A percentile compares a stretch with the other conserved stretches of the same genome.
Conservation (phyloP, 176 grass and related monocot genomes). For the Saccharum spontaneum region DNA sequence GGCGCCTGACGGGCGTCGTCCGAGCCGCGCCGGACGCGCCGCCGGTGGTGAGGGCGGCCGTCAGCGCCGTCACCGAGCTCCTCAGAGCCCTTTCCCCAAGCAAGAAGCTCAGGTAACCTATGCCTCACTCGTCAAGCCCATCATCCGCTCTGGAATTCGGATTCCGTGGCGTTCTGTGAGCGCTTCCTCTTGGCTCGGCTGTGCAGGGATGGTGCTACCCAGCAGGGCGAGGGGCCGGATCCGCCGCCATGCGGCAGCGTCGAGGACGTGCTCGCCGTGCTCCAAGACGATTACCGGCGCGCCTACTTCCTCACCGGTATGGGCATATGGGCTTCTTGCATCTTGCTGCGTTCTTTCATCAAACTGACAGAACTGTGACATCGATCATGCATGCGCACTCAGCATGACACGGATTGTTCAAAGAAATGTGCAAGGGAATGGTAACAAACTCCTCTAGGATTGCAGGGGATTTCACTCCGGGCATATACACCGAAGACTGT, state of each 20-base stretch:
- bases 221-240: background rate
- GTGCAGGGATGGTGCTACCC: slow-evolving; percentile 31
- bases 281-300: slow-evolving; percentile 59
- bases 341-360: background rate
- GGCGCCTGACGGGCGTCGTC: slow-evolving; percentile 20
- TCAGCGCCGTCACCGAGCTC: slow-evolving; percentile 66
- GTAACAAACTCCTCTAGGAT: background rate
- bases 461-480: slow-evolving; percentile 66
- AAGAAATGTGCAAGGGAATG: background rate
- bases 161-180: background rate
- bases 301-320: slow-evolving; percentile 93
- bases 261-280: slow-evolving; percentile 63
- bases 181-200: background rate
- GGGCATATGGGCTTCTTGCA: slow-evolving; percentile 22
- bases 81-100: slow-evolving; percentile 51
- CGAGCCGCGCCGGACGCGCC: slow-evolving; percentile 20
- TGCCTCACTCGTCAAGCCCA: background rate
- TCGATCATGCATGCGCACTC: background rate
- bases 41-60: slow-evolving; percentile 35
- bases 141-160: background rate
- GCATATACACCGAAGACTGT: slow-evolving; percentile 74
- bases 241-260: slow-evolving; percentile 38
- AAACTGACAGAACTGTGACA: background rate
- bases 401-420: background rate
- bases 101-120: slow-evolving; percentile 41